Evolutionary conservation across 2,329 filamentous ascomycete species (phyloP).

Genomic region (Scedosporium boydii): DNA sequence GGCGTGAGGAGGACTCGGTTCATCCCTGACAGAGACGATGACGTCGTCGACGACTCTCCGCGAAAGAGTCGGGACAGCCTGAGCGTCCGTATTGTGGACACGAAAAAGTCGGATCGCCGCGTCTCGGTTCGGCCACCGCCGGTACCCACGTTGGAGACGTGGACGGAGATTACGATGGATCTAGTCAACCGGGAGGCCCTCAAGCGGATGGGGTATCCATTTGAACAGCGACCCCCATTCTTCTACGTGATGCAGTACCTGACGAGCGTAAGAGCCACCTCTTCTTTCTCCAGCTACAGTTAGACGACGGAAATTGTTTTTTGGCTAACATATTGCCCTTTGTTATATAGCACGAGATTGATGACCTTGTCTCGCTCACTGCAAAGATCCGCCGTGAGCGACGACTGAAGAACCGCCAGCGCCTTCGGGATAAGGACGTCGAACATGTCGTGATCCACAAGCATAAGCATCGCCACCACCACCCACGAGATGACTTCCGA

Average conservation of each 20-base stretch:
- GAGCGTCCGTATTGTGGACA: slow-evolving; percentile 41
- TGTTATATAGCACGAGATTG: slow-evolving; percentile 2
- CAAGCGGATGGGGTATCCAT: slow-evolving; percentile 74
- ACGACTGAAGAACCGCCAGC: slow-evolving; percentile 1
- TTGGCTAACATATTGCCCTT: not conserved
- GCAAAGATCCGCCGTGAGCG: slow-evolving; percentile 3
- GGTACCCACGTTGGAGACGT: slow-evolving; percentile 57
- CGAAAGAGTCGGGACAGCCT: slow-evolving; percentile 26
- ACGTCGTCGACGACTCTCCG: slow-evolving; percentile 7
- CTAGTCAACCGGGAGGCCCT: slow-evolving; percentile 81
- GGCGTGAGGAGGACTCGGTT: slow-evolving; percentile 69
- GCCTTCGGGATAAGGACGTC: not conserved
- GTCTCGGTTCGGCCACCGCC: slow-evolving; percentile 23
- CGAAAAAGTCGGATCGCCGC: slow-evolving; percentile 44
- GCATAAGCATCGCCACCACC: slow-evolving; percentile 4
- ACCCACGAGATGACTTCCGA: not conserved
- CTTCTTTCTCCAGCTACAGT: not conserved
- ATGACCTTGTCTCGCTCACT: slow-evolving; percentile 5
- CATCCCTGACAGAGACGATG: slow-evolving; percentile 52
- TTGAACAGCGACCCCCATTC: slow-evolving; percentile 79
- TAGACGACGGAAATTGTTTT: not conserved
- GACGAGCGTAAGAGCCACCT: slow-evolving; percentile 12
- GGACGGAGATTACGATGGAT: slow-evolving; percentile 96
- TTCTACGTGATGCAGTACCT: slow-evolving; percentile 93
- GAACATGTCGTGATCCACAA: not conserved